Evolutionary conservation across 2,329 filamentous ascomycete genomes (phyloP), one percentile per base, ranked within the genome.

Genomic region (Amylocarpus encephaloides): DNA sequence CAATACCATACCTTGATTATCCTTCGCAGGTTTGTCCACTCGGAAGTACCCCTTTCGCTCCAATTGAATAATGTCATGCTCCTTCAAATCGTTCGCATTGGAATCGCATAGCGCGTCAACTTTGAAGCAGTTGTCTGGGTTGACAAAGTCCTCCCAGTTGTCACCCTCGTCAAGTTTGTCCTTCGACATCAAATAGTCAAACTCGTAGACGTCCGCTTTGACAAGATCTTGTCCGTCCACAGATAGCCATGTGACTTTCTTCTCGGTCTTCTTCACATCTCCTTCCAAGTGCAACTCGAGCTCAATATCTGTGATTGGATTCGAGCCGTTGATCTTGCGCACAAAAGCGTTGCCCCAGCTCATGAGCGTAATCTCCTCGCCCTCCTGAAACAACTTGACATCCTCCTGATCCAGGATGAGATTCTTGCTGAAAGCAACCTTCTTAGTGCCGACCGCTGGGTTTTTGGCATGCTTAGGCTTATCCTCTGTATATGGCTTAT

Each of bases 321-420:
- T 68, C 32, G 73, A 72, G 43, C 79, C 74, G 57, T 73, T 71
- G 54, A 88, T 80, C 52, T 82, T 80, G 49, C 83, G 80, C 19
- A 93, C 86, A 58, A 90, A 80, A 11, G 86, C 88, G 64, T 95
- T 94, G 61, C 92, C 93, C 92, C 92, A 97, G 68, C 86, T 86
- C 92, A 96, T 96, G 38, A 96, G 77, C 0, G 92, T 96, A 62
- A 97, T 88, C 69, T 96, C 91, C 73, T 97, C 92, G 64, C 85
- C 83, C 53, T 85, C 77, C 61, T 82, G 85, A 71, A 96, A 94
- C 22, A 78, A 79, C 67, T 85, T 84, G 54, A 85, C 88, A 62
- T 97, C 92, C 41, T 78, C 86, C 70, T 96, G 92, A 66, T 96
- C 92, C 46, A 97, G 73, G 53, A 93, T 73, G 58, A 96, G 75